phyloP scores from a whole-genome alignment of 208 protist species.

The Leptomonas seymouri region DNA sequence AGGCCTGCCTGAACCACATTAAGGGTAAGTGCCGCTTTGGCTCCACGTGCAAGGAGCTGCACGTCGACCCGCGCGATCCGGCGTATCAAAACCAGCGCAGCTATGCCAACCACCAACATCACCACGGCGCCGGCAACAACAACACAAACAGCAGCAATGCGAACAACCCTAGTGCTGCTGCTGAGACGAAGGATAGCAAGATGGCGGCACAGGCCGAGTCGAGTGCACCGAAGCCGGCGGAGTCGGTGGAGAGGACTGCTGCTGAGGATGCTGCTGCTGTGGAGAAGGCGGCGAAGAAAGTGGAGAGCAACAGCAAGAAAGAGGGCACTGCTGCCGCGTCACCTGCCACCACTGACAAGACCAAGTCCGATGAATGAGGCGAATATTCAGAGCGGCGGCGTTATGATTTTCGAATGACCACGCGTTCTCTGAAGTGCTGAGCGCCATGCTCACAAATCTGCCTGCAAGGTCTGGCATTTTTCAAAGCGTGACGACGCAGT shows the following conservation, averaged over 20 bases:
- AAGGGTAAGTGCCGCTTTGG: constrained; percentile 92
- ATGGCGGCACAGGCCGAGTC: background rate
- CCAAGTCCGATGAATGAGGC: constrained; percentile 12
- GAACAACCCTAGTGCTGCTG: constrained; percentile 7
- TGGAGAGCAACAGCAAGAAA: background rate
- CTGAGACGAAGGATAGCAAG: constrained; percentile 13
- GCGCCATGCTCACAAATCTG: no score
- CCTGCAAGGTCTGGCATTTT: no score
- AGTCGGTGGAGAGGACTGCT: background rate
- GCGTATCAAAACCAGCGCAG: constrained; percentile 62
- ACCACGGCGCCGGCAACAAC: no score
- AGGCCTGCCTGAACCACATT: constrained; percentile 89
- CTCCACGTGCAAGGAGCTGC: constrained; percentile 83
- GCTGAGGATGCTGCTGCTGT: background rate
- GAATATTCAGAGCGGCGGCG: no score
- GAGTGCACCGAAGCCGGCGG: constrained; percentile 1
- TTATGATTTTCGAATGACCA: no score
- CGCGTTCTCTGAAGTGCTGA: no score
- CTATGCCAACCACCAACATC: constrained; percentile 41
- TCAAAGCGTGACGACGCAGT: no score
- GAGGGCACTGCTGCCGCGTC: background rate
- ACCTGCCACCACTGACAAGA: background rate
- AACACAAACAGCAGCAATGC: constrained; percentile 31
- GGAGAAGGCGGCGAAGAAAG: constrained; percentile 14
- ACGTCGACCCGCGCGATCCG: constrained; percentile 70